phyloP scores from a whole-genome alignment of 1,284 basidiomycete species.

The Puccinia polysora region DNA sequence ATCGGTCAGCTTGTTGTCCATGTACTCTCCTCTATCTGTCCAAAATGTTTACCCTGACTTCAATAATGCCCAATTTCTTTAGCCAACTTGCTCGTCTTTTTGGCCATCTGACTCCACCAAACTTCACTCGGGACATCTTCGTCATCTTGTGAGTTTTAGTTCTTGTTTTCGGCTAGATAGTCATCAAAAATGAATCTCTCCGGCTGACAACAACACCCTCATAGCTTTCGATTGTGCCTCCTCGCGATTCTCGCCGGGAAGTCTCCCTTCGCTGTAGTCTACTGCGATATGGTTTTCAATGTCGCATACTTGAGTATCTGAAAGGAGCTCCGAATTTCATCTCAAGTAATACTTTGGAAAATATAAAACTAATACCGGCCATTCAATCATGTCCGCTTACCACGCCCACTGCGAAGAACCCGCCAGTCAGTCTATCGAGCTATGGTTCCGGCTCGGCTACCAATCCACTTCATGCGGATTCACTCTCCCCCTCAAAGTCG shows the following conservation, averaged over 20 bases:
- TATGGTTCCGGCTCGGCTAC: too few species aligned
- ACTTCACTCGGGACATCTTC: constrained; percentile 2
- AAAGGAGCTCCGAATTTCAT: background rate
- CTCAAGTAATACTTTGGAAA: background rate
- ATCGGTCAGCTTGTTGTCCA: background rate
- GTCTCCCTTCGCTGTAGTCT: background rate
- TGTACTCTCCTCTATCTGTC: background rate
- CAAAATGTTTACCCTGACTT: background rate
- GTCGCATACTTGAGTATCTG: background rate
- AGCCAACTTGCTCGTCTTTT: constrained; percentile 6
- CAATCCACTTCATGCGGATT: too few species aligned
- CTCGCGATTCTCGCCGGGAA: constrained; percentile 1
- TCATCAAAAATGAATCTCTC: background rate
- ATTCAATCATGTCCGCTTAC: background rate
- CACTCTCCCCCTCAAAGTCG: too few species aligned
- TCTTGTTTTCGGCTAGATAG: background rate
- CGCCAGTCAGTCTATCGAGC: too few species aligned
- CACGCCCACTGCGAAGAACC: too few species aligned
- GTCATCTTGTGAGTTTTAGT: constrained; percentile 7
- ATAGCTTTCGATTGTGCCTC: constrained; percentile 4
- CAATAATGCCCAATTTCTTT: background rate
- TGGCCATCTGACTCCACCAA: constrained; percentile 19
- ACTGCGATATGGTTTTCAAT: constrained; percentile 2
- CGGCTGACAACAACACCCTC: background rate
- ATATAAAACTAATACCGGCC: background rate